These are phyloP conservation scores for Beauveria pseudobassiana DNA, from an alignment of 2,329 filamentous ascomycete species.

Conservation along the genomic window DNA sequence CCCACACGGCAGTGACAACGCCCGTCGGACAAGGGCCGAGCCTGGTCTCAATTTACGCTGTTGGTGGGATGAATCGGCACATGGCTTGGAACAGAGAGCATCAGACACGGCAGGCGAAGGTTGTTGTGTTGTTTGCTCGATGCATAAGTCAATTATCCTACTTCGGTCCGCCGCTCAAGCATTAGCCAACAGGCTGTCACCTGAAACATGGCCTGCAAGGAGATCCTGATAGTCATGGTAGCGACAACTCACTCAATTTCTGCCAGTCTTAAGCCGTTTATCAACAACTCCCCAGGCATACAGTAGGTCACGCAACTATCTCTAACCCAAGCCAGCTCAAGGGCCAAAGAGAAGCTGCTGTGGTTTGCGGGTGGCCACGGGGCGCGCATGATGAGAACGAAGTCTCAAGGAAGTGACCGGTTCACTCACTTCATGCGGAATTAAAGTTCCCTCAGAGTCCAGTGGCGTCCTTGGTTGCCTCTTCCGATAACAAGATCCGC, in stretches of 20 bases:
- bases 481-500: not conserved
- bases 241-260: not conserved
- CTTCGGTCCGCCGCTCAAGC: not conserved
- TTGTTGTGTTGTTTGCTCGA: not conserved
- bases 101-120: not conserved
- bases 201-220: not conserved
- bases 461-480: not conserved
- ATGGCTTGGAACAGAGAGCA: not conserved
- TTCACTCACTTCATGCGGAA: not conserved
- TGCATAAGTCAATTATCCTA: not conserved
- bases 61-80: slow-evolving; percentile 1
- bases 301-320: not conserved
- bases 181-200: not conserved
- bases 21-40: slow-evolving; percentile 9
- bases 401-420: not conserved
- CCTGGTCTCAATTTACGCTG: slow-evolving; percentile 1
- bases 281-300: not conserved
- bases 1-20: slow-evolving; percentile 3
- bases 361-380: not conserved
- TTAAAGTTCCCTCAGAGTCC: not conserved
- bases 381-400: not conserved
- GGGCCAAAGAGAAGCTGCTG: too few relatives aligned
- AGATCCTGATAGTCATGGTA: not conserved
- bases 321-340: not conserved
- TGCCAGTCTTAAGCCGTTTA: not conserved